phyloP scores from a whole-genome alignment of 495 filamentous ascomycete species.

The Aspergillus cristatus region DNA sequence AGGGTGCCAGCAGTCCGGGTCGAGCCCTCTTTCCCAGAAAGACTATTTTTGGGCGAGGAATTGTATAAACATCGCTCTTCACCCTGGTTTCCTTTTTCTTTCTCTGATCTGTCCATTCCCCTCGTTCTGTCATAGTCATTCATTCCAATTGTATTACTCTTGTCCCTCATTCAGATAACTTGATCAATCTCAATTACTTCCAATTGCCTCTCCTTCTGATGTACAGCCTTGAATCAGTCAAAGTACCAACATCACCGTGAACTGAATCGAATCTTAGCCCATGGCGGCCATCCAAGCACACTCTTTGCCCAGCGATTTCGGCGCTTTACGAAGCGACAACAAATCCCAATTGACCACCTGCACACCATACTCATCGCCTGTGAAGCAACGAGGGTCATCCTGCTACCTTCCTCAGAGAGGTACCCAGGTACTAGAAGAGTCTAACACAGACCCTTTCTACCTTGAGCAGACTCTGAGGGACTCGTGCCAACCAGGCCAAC shows the following conservation, averaged over 20 bases:
- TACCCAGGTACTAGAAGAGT: constrained; percentile 25
- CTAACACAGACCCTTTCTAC: constrained; percentile 38
- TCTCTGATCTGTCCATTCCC: constrained; percentile 5
- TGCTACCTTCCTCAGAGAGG: constrained; percentile 26
- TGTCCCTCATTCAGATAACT: too few species aligned
- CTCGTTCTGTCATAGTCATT: constrained; percentile 7
- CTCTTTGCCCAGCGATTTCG: constrained; percentile 23
- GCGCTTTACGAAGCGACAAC: constrained; percentile 25
- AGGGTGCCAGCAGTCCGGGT: constrained; percentile 1
- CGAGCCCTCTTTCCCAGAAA: constrained; percentile 1
- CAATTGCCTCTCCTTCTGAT: constrained; percentile 7
- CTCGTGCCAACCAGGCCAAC: constrained; percentile 17
- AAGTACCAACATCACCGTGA: not conserved
- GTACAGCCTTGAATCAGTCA: constrained; percentile 1
- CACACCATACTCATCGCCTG: constrained; percentile 22
- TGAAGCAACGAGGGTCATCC: constrained; percentile 22
- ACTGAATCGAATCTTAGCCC: constrained; percentile 22
- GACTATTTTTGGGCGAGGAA: constrained; percentile 16
- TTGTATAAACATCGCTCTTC: constrained; percentile 36
- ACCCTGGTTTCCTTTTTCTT: constrained; percentile 15
- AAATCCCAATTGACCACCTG: constrained; percentile 27
- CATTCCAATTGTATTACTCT: constrained; percentile 1
- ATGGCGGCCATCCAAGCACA: constrained; percentile 34
- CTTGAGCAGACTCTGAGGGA: constrained; percentile 31
- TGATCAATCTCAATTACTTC: not conserved